These are phyloP conservation scores for Panus rudis DNA, from an alignment of 768 basidiomycete genomes.

Conservation along the genomic window DNA sequence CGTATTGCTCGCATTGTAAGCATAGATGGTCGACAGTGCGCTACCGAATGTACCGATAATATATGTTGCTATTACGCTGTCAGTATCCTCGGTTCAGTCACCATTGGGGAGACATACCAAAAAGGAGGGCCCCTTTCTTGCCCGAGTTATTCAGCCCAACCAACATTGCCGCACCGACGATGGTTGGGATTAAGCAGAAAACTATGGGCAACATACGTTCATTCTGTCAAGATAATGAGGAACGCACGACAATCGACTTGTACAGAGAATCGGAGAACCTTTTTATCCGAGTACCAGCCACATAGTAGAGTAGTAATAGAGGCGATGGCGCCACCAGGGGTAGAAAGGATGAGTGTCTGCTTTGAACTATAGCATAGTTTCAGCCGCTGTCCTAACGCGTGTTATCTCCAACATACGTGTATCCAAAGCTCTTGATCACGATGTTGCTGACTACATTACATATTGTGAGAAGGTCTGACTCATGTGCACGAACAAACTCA, in stretches of 20 bases:
- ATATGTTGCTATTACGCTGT: constrained; percentile 34
- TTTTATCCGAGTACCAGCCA: constrained; percentile 62
- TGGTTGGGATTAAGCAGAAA: constrained; percentile 50
- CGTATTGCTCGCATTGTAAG: constrained; percentile 59
- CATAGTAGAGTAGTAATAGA: constrained; percentile 42
- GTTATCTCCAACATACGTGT: constrained; percentile 40
- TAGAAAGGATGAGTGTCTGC: constrained; percentile 53
- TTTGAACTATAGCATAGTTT: constrained; percentile 35
- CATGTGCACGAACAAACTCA: constrained; percentile 23
- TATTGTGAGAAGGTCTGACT: constrained; percentile 1
- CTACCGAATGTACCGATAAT: constrained; percentile 52
- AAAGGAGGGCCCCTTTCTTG: constrained; percentile 46
- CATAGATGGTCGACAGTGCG: constrained; percentile 52
- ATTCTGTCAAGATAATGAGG: constrained; percentile 25
- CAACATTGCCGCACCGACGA: constrained; percentile 38
- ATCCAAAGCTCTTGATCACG: constrained; percentile 58
- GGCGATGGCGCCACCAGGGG: constrained; percentile 47
- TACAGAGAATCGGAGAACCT: constrained; percentile 27
- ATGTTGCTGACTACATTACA: constrained; percentile 45
- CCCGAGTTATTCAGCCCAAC: constrained; percentile 45
- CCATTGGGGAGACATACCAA: constrained; percentile 33
- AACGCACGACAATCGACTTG: neutral
- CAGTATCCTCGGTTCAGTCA: neutral
- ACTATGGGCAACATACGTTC: constrained; percentile 59
- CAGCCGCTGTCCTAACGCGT: neutral